Conservation (phyloP, 2,329 filamentous ascomycete genomes). For the Akanthomyces uredinophilus region DNA sequence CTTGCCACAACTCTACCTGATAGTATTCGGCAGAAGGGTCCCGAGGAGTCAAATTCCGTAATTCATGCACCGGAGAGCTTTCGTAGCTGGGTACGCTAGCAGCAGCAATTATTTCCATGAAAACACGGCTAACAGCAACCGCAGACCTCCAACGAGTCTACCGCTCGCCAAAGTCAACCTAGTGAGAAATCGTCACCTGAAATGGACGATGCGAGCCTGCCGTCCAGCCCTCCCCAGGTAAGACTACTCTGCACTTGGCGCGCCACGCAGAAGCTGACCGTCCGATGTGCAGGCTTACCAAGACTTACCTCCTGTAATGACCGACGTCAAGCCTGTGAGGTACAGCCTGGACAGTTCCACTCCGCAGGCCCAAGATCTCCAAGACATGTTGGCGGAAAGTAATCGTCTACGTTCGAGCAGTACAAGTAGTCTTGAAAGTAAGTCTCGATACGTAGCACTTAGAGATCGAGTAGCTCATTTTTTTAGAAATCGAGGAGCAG, state of each 20-base stretch:
- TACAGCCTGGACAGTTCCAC: conserved; percentile 68
- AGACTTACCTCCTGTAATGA: conserved; percentile 67
- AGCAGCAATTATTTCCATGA: background rate
- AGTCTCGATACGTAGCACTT: conserved; percentile 20
- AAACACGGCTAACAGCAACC: conserved; percentile 19
- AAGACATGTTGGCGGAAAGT: conserved; percentile 60
- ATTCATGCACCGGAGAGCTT: conserved; percentile 88
- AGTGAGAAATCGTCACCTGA: conserved; percentile 34
- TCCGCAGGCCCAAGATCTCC: conserved; percentile 75
- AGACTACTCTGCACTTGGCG: background rate
- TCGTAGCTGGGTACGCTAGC: conserved; percentile 63
- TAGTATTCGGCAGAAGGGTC: conserved; percentile 51
- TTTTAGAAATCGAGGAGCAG: conserved; percentile 51
- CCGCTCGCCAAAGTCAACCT: conserved; percentile 30
- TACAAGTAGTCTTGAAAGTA: conserved; percentile 74
- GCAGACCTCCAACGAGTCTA: conserved; percentile 39
- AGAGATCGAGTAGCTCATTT: conserved; percentile 22
- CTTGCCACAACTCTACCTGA: conserved; percentile 54
- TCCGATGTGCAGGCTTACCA: conserved; percentile 27
- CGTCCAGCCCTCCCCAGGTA: conserved; percentile 23
- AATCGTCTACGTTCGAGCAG: conserved; percentile 59
- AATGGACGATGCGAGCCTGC: conserved; percentile 31
- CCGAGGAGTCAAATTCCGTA: conserved; percentile 80
- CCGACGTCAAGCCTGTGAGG: conserved; percentile 60
- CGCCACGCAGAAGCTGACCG: background rate